Conservation (phyloP, 1,284 basidiomycete genomes). For the Cystobasidium slooffiae region DNA sequence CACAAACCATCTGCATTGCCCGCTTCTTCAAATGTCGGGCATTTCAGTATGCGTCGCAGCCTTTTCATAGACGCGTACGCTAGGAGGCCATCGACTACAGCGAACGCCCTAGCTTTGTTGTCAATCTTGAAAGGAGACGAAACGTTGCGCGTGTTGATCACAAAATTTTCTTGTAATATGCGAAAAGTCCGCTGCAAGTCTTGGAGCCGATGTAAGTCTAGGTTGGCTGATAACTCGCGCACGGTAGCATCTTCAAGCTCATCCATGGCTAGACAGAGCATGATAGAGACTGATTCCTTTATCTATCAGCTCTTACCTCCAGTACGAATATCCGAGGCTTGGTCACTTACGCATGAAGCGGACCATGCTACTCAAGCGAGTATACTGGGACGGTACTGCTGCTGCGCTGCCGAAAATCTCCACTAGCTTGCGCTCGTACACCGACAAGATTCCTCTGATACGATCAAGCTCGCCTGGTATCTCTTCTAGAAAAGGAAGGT, state of each 20-base stretch:
- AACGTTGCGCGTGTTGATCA: background rate
- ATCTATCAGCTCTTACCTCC: background rate
- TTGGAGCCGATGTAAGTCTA: conserved; percentile 8
- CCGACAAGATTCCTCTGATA: background rate
- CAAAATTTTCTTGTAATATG: conserved; percentile 6
- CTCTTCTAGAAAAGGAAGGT: conserved; percentile 3
- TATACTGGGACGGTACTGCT: background rate
- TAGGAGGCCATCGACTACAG: conserved; percentile 16
- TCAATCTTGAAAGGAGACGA: conserved; percentile 18
- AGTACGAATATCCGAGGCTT: background rate
- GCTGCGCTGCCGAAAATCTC: conserved; percentile 2
- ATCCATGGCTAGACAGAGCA: conserved; percentile 11
- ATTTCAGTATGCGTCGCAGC: conserved; percentile 6
- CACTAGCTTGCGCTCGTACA: conserved; percentile 19
- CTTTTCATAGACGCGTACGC: conserved; percentile 15
- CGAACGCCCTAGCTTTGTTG: conserved; percentile 5
- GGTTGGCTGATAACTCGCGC: conserved; percentile 8
- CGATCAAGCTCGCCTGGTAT: conserved; percentile 9
- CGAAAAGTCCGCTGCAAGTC: conserved; percentile 12
- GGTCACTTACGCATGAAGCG: conserved; percentile 16
- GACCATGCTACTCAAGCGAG: conserved; percentile 17
- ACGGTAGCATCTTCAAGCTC: conserved; percentile 15
- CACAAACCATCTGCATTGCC: conserved; percentile 3
- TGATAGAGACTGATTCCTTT: background rate
- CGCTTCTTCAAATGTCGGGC: conserved; percentile 16